Percentiles rank a stretch among this genome's conserved stretches.
These are phyloP conservation scores for Didymella pomorum DNA, from an alignment of 2,329 filamentous ascomycete species.

Conservation along the genomic window DNA sequence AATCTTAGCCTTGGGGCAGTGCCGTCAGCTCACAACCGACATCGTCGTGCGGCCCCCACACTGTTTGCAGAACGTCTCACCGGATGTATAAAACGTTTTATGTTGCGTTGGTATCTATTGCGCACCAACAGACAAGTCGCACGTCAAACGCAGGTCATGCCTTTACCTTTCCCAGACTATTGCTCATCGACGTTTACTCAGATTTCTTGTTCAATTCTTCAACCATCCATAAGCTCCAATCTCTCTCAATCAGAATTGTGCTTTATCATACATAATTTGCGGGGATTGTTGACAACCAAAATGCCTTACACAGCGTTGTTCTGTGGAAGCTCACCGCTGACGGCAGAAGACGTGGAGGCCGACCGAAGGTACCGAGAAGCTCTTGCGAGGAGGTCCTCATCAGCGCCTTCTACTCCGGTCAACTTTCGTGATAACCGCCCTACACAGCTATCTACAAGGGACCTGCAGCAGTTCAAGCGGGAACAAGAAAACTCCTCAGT, in stretches of 20 bases:
- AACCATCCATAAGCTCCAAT: not conserved
- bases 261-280: no score
- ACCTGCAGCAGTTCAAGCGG: not conserved
- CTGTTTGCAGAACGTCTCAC: not conserved
- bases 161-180: not conserved
- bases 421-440: not conserved
- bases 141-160: not conserved
- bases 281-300: not conserved
- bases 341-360: not conserved
- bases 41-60: not conserved
- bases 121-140: not conserved
- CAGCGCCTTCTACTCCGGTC: not conserved
- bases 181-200: not conserved
- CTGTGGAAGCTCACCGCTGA: not conserved
- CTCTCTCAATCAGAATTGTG: no score
- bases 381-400: not conserved
- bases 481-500: not conserved
- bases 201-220: not conserved
- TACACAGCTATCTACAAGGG: not conserved
- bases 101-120: not conserved
- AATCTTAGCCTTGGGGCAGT: not conserved
- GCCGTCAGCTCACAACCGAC: not conserved
- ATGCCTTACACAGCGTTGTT: not conserved
- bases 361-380: not conserved
- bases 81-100: not conserved